phyloP scores from a whole-genome alignment of 2,329 filamentous ascomycete species.

The Cephalotrichum gorgonifer region DNA sequence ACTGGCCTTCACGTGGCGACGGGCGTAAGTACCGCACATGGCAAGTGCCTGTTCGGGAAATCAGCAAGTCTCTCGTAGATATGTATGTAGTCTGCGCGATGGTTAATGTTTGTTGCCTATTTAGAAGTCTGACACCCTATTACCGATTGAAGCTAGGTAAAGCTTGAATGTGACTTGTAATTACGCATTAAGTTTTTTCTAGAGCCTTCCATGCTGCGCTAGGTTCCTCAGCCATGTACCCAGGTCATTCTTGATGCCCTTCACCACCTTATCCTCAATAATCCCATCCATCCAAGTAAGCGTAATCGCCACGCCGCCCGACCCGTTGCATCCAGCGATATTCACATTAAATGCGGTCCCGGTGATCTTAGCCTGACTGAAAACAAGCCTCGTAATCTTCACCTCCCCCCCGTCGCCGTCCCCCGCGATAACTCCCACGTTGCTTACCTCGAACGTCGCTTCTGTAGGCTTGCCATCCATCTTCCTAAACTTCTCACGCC shows the following conservation, averaged over 20 bases:
- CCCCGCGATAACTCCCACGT: constrained; percentile 31
- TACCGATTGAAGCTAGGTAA: no score
- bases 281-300: constrained; percentile 37
- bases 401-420: constrained; percentile 10
- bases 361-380: constrained; percentile 35
- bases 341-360: constrained; percentile 34
- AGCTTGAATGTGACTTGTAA: background rate
- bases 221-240: constrained; percentile 15
- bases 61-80: constrained; percentile 2
- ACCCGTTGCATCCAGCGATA: constrained; percentile 30
- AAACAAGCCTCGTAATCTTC: constrained; percentile 32
- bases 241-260: constrained; percentile 26
- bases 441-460: constrained; percentile 41
- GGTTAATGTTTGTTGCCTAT: background rate
- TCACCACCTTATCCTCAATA: constrained; percentile 25
- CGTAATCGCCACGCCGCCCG: constrained; percentile 26
- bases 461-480: constrained; percentile 31
- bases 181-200: background rate
- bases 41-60: background rate
- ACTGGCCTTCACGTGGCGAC: constrained; percentile 6
- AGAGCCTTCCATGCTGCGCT: constrained; percentile 12
- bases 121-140: no score
- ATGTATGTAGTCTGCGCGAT: no score
- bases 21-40: constrained; percentile 2
- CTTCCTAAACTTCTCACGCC: constrained; percentile 24